Evolutionary conservation across 202 grass and related monocot species (phyloP).

Genomic region (Zizania palustris): DNA sequence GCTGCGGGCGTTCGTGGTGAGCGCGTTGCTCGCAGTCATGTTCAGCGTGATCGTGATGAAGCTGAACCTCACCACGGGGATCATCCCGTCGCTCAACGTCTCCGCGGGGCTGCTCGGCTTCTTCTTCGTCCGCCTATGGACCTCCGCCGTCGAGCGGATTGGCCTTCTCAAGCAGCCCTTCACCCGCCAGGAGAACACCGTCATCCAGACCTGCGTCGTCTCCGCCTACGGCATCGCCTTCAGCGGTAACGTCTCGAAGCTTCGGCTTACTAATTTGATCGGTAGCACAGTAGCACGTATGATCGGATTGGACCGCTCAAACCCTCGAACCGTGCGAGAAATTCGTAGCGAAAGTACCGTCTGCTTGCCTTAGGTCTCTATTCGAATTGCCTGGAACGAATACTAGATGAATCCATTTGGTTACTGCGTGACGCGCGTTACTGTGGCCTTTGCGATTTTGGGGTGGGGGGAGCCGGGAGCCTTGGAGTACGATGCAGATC

Average conservation of each 20-base stretch:
- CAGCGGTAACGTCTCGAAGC: conserved; percentile 57
- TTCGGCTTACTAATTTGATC: neutral
- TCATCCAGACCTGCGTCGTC: conserved; percentile 89
- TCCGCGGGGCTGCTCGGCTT: conserved; percentile 64
- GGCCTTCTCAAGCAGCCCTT: conserved; percentile 69
- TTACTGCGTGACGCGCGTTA: conserved; percentile 9
- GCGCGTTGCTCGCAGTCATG: conserved; percentile 55
- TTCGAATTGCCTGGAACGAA: neutral
- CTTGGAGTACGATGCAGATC: conserved; percentile 3
- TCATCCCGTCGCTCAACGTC: conserved; percentile 74
- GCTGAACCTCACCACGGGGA: conserved; percentile 69
- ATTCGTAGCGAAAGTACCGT: neutral
- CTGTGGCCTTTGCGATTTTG: conserved; percentile 4
- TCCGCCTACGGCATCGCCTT: conserved; percentile 68
- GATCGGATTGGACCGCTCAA: neutral
- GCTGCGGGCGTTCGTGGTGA: conserved; percentile 64
- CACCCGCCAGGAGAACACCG: conserved; percentile 90
- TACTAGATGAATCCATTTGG: conserved; percentile 22
- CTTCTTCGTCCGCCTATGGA: conserved; percentile 84
- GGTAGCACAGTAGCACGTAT: neutral
- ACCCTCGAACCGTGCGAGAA: neutral
- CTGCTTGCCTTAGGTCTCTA: neutral
- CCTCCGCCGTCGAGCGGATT: conserved; percentile 51
- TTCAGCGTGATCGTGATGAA: conserved; percentile 78
- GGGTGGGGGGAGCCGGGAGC: neutral